Conservation (phyloP, 768 basidiomycete genomes). For the Amanita rubescens region DNA sequence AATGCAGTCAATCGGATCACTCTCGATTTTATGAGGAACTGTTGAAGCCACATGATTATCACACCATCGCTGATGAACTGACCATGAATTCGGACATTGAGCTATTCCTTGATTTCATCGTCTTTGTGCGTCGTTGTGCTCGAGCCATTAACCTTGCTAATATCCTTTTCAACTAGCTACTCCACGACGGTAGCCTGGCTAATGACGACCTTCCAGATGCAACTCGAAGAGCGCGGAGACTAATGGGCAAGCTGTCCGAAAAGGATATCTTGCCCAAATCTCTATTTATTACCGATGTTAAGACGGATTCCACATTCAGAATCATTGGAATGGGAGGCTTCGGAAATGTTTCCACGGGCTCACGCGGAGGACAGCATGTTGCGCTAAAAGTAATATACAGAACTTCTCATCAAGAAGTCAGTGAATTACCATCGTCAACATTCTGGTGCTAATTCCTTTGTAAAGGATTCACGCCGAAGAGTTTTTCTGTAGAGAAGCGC, state of each 20-base stretch:
- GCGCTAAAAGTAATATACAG: not conserved
- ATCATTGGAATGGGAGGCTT: not conserved
- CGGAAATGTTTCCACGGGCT: not conserved
- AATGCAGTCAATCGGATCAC: too few relatives aligned
- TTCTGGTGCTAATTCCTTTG: not conserved
- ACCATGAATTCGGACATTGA: not conserved
- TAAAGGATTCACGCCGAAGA: not conserved
- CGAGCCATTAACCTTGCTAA: not conserved
- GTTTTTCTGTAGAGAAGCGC: not conserved
- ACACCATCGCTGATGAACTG: not conserved
- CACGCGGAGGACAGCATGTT: not conserved
- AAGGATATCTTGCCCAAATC: not conserved
- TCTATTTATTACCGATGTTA: not conserved
- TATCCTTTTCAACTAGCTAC: not conserved
- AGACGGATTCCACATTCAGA: not conserved
- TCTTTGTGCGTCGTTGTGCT: not conserved
- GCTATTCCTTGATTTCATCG: not conserved
- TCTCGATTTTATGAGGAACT: not conserved
- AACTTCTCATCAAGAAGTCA: not conserved
- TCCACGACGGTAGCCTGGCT: not conserved
- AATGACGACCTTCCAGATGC: not conserved
- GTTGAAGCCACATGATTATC: not conserved
- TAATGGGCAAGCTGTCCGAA: not conserved
- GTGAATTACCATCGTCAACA: too few relatives aligned
- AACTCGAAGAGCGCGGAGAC: not conserved